Base-by-base conservation (phyloP, 352 stramenopile genomes). In the Plasmopara muralis region DNA sequence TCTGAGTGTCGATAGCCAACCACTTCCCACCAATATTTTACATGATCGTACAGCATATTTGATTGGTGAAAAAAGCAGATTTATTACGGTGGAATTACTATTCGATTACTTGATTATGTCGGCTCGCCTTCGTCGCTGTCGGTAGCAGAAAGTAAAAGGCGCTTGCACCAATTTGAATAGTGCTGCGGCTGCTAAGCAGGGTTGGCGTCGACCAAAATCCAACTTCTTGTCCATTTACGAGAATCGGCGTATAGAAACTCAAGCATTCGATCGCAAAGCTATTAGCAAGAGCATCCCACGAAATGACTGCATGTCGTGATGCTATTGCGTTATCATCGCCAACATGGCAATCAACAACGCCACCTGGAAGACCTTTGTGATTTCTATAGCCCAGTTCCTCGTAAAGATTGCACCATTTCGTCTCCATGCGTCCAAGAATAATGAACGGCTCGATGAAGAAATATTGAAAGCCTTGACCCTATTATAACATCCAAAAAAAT, bases 121-220 rank as follows among this genome's bases (percentile, higher is more conserved):
- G 20, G 20, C 20, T 25, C 9, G 50, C 14, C 37, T 62, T 55
- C 6, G 39, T 56, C n/a, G 40, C 18, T 42, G 71, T 81, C 13
- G 83, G 83, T 10, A 94, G 65, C 54, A 94, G 47, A 35, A 94
- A 92, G 57, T 85, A 85, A 47, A 85, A 85, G 14, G 76, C 62
- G 40, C 60, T 72, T 0, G 79, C 65, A n/a, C 81, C 83, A 38
- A 94, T 73, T 45, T 86, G 75, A 33, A 94, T 62, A 15, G 85
- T 42, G 38, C 70, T 82, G 40, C 64, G 67, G 47, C 70, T 92
- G 20, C 44, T 44, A 0, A 94, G 67, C 16, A 44, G 28, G 14
- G 73, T 35, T 10, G 81, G 81, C 3, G 64, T 43, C 12, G 70
- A 82, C 1, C 72, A 69, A 37, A 80, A 80, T 29, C 51, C 50